Percentiles rank a stretch among this genome's conserved stretches.
Conservation (phyloP, 73 alveolate genomes). For the Paraurostyla sp. region DNA sequence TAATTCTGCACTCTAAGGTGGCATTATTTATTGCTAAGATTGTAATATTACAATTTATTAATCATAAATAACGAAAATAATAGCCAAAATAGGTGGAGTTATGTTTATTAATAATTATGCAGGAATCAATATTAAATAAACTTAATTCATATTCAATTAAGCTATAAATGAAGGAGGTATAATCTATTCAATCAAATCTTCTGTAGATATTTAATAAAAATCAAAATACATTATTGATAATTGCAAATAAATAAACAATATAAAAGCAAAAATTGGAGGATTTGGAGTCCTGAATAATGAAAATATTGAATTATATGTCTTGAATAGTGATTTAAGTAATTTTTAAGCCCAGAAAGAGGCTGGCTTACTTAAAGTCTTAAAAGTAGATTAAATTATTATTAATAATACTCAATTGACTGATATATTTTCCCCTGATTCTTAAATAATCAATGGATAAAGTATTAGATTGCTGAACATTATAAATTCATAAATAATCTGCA, state of each 20-base stretch:
- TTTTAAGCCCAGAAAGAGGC: no score
- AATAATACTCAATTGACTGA: no score
- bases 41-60: neutral
- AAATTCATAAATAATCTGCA: neutral
- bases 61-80: neutral
- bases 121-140: neutral
- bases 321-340: no score
- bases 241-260: neutral
- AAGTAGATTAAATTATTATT: no score
- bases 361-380: no score
- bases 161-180: neutral
- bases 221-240: neutral
- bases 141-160: neutral
- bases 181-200: neutral
- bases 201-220: neutral
- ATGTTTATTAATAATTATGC: neutral
- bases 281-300: no score
- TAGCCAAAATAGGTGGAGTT: conserved; percentile 2
- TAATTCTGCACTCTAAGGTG: neutral
- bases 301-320: no score
- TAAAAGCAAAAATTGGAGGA: neutral
- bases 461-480: neutral
- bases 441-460: neutral
- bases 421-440: neutral
- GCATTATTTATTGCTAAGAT: neutral